Base-by-base conservation (phyloP, 805 yeast genomes). In the Huiozyma naganishii region DNA sequence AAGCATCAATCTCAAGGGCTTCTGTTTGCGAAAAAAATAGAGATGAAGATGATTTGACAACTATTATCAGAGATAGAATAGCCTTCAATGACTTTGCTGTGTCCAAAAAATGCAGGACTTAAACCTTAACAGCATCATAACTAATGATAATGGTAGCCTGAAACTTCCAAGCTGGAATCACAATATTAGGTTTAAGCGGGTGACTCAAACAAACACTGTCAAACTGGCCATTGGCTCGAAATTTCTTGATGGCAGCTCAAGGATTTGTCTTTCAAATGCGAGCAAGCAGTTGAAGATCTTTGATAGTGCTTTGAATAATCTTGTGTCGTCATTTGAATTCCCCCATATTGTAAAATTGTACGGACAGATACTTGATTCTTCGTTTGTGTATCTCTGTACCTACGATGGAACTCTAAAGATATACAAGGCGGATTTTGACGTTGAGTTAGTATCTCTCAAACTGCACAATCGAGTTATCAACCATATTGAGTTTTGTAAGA, bases 381-480 rank as follows among this genome's bases (percentile, higher is more conserved):
- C 37, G 6, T 37, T 34, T 13, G 43, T 44, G 41, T 61, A 55
- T 40, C 36, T 49, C 6, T 52, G 61, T 40, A 48, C 53, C 6
- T 51, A 58, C 28, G 56, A 54, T 43, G 66, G 66, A 3, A 34
- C 48, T 1, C 37, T 60, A 5, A 36, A 41, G 4, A 11, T 58
- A 3, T 48, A 42, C 36, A 48, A 51, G 34, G 43, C 32, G 1
- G 5, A 33, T 4, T 39, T 39, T 35, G 39, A 38, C 7, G 7
- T 17, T 7, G 17, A 17, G 4, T 17, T 17, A 4, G 23, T 17
- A 17, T 17, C 23, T 2, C 23, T 17, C 23, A 54, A 65, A 48
- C 47, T 69, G 8, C 77, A 73, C 44, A 49, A 52, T 27, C 62
- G 72, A 49, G 57, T 70, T 39, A 59, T 73, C 2, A 64, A 63